Evolutionary conservation across 805 yeast species (phyloP).

Genomic region (Sungouiella thailandica): DNA sequence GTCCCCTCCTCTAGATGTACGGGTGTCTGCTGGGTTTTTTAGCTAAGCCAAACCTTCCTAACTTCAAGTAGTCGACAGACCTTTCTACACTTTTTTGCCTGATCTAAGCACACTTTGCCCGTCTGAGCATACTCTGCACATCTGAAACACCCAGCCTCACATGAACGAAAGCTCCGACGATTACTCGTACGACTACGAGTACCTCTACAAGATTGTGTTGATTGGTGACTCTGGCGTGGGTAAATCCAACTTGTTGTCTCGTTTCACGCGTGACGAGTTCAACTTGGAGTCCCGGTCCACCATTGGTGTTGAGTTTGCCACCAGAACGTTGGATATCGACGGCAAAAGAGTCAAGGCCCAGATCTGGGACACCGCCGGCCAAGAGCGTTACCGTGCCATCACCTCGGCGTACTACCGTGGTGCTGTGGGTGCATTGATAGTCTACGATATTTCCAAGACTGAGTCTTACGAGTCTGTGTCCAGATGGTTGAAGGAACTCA

Average conservation of each 20-base stretch:
- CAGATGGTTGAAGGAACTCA: conserved; percentile 86
- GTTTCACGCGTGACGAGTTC: conserved; percentile 95
- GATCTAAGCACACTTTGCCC: too few species aligned
- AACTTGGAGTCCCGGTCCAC: conserved; percentile 91
- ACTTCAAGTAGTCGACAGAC: too few species aligned
- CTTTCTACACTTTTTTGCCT: too few species aligned
- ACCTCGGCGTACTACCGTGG: conserved; percentile 97
- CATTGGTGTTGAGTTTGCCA: conserved; percentile 97
- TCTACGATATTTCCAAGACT: conserved; percentile 90
- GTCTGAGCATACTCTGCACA: too few species aligned
- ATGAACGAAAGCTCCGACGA: conserved; percentile 38
- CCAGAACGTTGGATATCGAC: conserved; percentile 85
- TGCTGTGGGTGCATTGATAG: conserved; percentile 95
- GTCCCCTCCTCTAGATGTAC: too few species aligned
- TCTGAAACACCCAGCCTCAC: not conserved
- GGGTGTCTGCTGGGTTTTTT: too few species aligned
- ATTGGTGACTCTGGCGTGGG: conserved; percentile 98
- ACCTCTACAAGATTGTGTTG: conserved; percentile 84
- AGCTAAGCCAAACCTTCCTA: too few species aligned
- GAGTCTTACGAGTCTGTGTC: conserved; percentile 81
- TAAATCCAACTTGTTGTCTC: conserved; percentile 84
- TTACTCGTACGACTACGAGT: conserved; percentile 72
- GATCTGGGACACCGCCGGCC: conserved; percentile 99
- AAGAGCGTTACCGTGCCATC: conserved; percentile 96
- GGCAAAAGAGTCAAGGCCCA: conserved; percentile 84